phyloP scores from a whole-genome alignment of 192 early-diverging fungal genomes.

The Pilobolus umbonatus region DNA sequence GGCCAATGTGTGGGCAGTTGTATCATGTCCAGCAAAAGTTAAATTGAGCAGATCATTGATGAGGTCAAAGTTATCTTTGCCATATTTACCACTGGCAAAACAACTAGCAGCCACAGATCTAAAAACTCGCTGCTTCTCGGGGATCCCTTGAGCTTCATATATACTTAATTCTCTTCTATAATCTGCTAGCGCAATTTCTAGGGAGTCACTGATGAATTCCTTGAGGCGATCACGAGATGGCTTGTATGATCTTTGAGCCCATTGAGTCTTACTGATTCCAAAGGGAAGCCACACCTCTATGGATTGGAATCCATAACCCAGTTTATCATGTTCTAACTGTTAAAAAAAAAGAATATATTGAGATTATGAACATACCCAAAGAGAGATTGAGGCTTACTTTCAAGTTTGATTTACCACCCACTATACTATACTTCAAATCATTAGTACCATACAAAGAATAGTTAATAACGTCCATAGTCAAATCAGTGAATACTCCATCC shows the following conservation, averaged over 20 bases:
- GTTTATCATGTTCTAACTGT: conserved; percentile 14
- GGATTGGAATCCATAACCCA: conserved; percentile 25
- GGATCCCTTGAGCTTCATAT: background rate
- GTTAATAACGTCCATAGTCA: conserved; percentile 39
- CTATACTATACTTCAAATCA: conserved; percentile 20
- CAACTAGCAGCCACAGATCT: conserved; percentile 20
- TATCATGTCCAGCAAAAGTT: conserved; percentile 54
- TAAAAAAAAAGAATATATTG: background rate
- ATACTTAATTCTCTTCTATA: background rate
- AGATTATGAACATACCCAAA: too few species aligned
- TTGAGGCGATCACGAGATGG: conserved; percentile 26
- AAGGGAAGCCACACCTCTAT: conserved; percentile 24
- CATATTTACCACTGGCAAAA: conserved; percentile 15
- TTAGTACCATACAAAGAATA: conserved; percentile 34
- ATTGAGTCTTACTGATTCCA: conserved; percentile 25
- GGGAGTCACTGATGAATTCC: conserved; percentile 22
- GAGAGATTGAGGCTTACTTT: conserved; percentile 17
- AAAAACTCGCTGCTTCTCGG: background rate
- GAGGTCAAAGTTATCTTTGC: conserved; percentile 26
- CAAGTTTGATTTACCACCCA: conserved; percentile 26
- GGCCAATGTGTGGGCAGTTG: conserved; percentile 43
- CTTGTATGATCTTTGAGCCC: conserved; percentile 25
- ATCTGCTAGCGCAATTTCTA: conserved; percentile 4
- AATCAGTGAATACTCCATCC: conserved; percentile 23
- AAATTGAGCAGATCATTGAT: conserved; percentile 44